phyloP scores from a whole-genome alignment of 2,329 filamentous ascomycete species.

The Calonectria hongkongensis region DNA sequence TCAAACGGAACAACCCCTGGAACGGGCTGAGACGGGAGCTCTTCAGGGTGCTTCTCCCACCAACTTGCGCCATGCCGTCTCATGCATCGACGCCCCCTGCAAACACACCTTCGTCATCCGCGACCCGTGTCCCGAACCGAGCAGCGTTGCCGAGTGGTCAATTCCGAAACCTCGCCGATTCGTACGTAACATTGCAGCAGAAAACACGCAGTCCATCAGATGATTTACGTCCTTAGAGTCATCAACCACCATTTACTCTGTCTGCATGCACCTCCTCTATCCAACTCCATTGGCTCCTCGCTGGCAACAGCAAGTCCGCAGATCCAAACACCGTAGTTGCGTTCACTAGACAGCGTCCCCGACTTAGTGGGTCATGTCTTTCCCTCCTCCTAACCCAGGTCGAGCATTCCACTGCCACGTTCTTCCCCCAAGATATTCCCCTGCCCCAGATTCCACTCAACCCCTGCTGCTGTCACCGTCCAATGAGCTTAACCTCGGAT shows the following conservation, averaged over 20 bases:
- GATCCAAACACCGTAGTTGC: not conserved
- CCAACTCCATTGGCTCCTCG: not conserved
- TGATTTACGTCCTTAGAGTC: not conserved
- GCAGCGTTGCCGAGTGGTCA: conserved; percentile 24
- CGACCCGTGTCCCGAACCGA: conserved; percentile 29
- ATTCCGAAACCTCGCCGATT: conserved; percentile 15
- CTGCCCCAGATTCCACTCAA: conserved; percentile 29
- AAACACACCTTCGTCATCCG: conserved; percentile 22
- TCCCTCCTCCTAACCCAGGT: conserved; percentile 4
- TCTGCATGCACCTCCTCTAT: not conserved
- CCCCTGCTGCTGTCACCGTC: conserved; percentile 4
- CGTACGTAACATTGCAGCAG: not conserved
- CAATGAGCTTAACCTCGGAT: conserved; percentile 27
- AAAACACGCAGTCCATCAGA: not conserved
- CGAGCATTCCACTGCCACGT: conserved; percentile 27
- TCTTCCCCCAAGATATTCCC: conserved; percentile 10
- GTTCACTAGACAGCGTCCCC: not conserved
- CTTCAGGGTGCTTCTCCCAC: not conserved
- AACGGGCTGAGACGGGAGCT: not conserved
- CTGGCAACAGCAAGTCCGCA: not conserved
- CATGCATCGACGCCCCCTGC: conserved; percentile 3
- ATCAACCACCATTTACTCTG: not conserved
- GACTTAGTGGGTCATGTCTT: conserved; percentile 23
- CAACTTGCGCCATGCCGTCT: not conserved
- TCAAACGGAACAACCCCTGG: not conserved